Percentiles rank a stretch among this genome's conserved stretches.
Conservation (phyloP, 768 basidiomycete genomes). For the Boletus sp. region DNA sequence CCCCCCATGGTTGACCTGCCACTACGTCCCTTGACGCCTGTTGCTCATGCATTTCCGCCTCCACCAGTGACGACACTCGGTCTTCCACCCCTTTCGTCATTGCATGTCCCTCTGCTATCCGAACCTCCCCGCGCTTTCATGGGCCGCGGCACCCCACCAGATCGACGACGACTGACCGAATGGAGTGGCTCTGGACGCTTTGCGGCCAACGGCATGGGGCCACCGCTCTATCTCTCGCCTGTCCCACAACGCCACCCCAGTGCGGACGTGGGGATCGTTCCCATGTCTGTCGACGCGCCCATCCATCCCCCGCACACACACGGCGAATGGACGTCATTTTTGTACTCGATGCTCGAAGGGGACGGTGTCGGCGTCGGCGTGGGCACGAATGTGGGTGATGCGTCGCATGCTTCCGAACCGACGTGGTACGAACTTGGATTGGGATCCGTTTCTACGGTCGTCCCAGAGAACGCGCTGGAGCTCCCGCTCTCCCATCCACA, state of each 20-base stretch:
- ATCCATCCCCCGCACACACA: conserved; percentile 8
- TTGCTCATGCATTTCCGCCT: conserved; percentile 5
- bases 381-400: not conserved
- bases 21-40: conserved; percentile 4
- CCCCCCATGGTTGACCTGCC: not conserved
- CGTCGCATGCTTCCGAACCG: conserved; percentile 8
- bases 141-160: conserved; percentile 35
- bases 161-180: conserved; percentile 28
- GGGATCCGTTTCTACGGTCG: conserved; percentile 14
- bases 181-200: conserved; percentile 28
- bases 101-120: conserved; percentile 33
- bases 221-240: conserved; percentile 26
- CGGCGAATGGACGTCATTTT: conserved; percentile 34
- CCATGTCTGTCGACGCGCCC: conserved; percentile 22
- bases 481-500: conserved; percentile 16
- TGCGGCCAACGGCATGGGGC: conserved; percentile 19
- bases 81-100: conserved; percentile 28
- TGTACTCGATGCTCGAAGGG: conserved; percentile 35
- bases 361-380: conserved; percentile 22
- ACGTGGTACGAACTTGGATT: conserved; percentile 33
- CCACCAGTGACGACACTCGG: conserved; percentile 3
- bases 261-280: conserved; percentile 15
- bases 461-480: conserved; percentile 6
- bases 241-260: conserved; percentile 20
- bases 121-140: conserved; percentile 35